Evolutionary conservation across 2,329 filamentous ascomycete genomes (phyloP), one percentile per base, ranked within the genome.

Genomic region (Neonectria neomacrospora): DNA sequence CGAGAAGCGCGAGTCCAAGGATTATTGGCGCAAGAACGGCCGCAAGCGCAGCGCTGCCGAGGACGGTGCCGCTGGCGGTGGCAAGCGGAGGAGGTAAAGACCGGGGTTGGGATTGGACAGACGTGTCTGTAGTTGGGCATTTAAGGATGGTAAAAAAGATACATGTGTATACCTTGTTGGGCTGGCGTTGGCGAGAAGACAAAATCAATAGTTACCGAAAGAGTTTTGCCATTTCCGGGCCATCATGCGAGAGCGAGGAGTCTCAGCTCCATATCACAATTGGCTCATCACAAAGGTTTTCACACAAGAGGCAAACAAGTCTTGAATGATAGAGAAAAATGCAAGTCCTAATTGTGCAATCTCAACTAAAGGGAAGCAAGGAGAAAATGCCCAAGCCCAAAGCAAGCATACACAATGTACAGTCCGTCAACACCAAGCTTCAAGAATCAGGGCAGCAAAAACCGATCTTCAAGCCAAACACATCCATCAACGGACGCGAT

Each of bases 21-120:
- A 97, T 72, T 99, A 89, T 76, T 99, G 96, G 96, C 85, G 89
- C 73, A 90, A 89, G 73, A 96, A 99, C 80, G 96, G 96, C 10
- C 92, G 91, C 82, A 88, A 88, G 81, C 79, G 86, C 67, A 81
- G 79, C 58, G 78, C 79, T 1, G 78, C 74, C 2, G 81, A 82
- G 16, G 79, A 80, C 6, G 79, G 73, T 28, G 73, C 73, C 32
- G 73, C 73, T 16, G 74, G 74, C 23, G 75, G 76, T 55, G 76
- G 76, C 18, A 80, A 79, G 73, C 72, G 77, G 59, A 73, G 76
- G 58, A 77, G 60, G 67, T 77, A 22, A 41, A 12, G 42, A 18
- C 23, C 3, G 28, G 12, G n/a, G 10, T 52, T 52, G 18, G 11
- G 4, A 16, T 5, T 53, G 5, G 44, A n/a, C 37, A 42, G 12